Evolutionary conservation across 768 basidiomycete genomes (phyloP), one percentile per base, ranked within the genome.

Genomic region (Guyanaporus albipodus): DNA sequence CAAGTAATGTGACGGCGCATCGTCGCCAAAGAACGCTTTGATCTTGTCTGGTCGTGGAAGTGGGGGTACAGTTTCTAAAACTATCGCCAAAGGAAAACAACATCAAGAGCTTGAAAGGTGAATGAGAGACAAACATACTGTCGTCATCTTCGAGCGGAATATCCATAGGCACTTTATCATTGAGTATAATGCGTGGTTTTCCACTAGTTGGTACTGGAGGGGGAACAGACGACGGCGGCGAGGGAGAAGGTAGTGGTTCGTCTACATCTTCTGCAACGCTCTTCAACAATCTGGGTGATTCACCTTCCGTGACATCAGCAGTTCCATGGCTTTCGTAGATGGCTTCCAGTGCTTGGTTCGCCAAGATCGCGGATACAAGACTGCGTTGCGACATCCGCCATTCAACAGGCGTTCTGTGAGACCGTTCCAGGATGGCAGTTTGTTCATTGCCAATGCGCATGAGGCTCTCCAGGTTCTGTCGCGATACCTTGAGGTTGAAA

Each of bases 1-100:
- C 37, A 78, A 54, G 52, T 73, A 72, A 39, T 70, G 65, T 18
- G 62, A 61, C 0, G 79, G 78, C 8, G 72, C 73, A 29, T 79
- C 78, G 8, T 70, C 66, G 7, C 81, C 81, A 51, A 83, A 70
- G 37, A 80, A 60, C 53, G 74, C 73, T 40, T 66, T 64, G 42
- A 81, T 70, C 56, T 82, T 82, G 34, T 66, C 47, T 2, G 53
- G 42, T 45, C 66, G 53, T 3, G 57, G 54, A 38, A 57, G 59
- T 0, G 51, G 48, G 12, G 55, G 62, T 8, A 42, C 33, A 8
- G 35, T 31, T 14, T 36, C 18, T 21, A 61, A 26, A 37, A 38
- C 66, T 66, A 41, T 18, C 11, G 19, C 38, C 23, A 31, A 26
- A 43, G 31, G 4, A n/a, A 15, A 37, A 18, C 10, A 44, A 40